A percentile compares a stretch with the other conserved stretches of the same genome.
Evolutionary conservation across 2,329 filamentous ascomycete species (phyloP).

Genomic region (Pestalotiopsis sp.): DNA sequence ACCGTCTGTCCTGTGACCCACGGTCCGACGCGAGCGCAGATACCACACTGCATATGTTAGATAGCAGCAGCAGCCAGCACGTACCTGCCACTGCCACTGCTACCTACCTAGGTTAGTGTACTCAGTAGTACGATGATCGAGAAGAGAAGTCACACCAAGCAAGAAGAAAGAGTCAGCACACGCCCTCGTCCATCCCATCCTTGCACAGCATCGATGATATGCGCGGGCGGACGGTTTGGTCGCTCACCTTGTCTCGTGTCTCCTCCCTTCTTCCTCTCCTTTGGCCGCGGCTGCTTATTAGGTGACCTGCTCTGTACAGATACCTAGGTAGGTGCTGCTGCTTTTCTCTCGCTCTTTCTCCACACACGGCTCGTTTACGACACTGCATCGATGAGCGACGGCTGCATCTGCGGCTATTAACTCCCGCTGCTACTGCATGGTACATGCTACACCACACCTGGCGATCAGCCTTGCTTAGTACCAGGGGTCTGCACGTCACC

Average conservation of each 20-base stretch:
- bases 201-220: background rate
- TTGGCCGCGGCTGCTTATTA: background rate
- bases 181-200: background rate
- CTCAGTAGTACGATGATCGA: slow-evolving; percentile 14
- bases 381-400: background rate
- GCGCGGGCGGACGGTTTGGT: background rate
- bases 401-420: slow-evolving; percentile 5
- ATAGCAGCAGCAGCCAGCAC: background rate
- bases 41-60: slow-evolving; percentile 10
- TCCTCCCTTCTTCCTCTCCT: background rate
- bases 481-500: background rate
- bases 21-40: slow-evolving; percentile 36
- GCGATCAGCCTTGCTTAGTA: background rate
- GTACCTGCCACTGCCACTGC: background rate
- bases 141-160: slow-evolving; percentile 4
- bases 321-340: background rate
- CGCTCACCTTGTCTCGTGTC: background rate
- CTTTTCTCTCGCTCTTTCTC: background rate
- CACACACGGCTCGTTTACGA: background rate
- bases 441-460: background rate
- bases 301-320: background rate
- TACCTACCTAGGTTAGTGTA: background rate
- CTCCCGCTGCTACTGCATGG: slow-evolving; percentile 1
- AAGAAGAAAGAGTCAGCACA: background rate
- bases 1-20: slow-evolving; percentile 32